A percentile compares a stretch with the other conserved stretches of the same genome.
Conservation (phyloP, 2,329 filamentous ascomycete species). For the Diaporthe amygdali region DNA sequence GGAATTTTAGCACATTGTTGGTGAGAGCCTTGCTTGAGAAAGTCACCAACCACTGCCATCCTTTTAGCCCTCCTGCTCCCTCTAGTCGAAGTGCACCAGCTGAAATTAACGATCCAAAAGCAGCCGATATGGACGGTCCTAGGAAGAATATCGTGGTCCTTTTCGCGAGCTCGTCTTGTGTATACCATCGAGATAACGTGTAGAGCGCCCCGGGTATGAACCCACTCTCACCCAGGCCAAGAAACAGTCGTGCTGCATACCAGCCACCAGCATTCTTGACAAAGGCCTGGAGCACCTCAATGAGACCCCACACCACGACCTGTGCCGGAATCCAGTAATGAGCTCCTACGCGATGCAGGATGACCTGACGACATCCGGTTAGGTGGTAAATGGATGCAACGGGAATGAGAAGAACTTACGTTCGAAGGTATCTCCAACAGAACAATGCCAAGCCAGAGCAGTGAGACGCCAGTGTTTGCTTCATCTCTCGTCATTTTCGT, state of each 20-base stretch:
- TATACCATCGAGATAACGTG: neutral
- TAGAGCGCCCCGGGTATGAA: neutral
- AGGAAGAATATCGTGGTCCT: neutral
- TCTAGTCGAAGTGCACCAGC: neutral
- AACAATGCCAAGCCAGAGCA: neutral
- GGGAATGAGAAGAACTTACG: neutral
- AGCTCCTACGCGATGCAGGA: neutral
- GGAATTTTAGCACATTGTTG: neutral
- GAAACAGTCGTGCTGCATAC: neutral
- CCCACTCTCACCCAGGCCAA: neutral
- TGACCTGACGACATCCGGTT: neutral
- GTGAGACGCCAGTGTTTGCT: neutral
- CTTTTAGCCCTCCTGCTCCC: neutral
- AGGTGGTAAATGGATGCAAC: neutral
- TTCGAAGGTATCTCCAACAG: neutral
- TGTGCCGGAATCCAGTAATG: neutral
- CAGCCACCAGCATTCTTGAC: neutral
- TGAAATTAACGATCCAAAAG: neutral
- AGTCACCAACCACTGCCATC: neutral
- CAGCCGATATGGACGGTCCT: neutral
- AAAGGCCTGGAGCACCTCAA: neutral
- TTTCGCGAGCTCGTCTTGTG: neutral
- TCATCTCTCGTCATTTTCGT: neutral
- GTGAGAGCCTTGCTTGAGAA: neutral
- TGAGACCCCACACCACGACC: neutral